Percentiles rank a stretch among this genome's conserved stretches.
phyloP scores from a whole-genome alignment of 331 rosid species.

The Acacia concinna region DNA sequence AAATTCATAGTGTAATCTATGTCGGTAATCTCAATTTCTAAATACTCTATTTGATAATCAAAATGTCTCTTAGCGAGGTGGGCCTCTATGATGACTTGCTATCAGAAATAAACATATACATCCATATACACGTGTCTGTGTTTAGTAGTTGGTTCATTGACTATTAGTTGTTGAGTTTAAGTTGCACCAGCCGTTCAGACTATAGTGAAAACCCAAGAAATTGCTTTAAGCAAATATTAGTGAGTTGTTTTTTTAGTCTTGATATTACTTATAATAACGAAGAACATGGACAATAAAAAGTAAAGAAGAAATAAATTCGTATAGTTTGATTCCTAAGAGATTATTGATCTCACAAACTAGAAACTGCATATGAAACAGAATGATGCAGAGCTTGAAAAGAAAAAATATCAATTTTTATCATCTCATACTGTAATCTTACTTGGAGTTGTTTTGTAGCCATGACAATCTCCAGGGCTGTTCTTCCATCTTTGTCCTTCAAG shows the following conservation, averaged over 20 bases:
- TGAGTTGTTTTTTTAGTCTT: not conserved
- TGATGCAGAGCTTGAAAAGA: not conserved
- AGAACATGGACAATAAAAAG: not conserved
- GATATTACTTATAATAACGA: not conserved
- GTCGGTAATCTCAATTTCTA: not conserved
- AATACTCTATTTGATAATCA: not conserved
- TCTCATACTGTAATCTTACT: not conserved
- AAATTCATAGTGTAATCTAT: not conserved
- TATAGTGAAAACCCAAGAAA: not conserved
- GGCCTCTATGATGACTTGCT: not conserved
- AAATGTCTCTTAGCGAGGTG: not conserved
- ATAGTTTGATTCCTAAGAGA: too few relatives aligned
- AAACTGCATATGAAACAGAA: not conserved
- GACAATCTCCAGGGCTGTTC: constrained; percentile 13
- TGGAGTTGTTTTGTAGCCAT: constrained; percentile 3
- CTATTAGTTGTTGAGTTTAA: not conserved
- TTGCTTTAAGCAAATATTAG: not conserved
- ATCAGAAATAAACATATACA: not conserved
- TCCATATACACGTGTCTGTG: not conserved
- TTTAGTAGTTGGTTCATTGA: not conserved
- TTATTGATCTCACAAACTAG: too few relatives aligned
- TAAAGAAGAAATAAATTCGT: not conserved
- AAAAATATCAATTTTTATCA: not conserved
- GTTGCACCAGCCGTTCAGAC: not conserved
- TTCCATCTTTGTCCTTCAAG: constrained; percentile 12